phyloP scores from a whole-genome alignment of 1,284 basidiomycete genomes.

The Malassezia yamatoensis region DNA sequence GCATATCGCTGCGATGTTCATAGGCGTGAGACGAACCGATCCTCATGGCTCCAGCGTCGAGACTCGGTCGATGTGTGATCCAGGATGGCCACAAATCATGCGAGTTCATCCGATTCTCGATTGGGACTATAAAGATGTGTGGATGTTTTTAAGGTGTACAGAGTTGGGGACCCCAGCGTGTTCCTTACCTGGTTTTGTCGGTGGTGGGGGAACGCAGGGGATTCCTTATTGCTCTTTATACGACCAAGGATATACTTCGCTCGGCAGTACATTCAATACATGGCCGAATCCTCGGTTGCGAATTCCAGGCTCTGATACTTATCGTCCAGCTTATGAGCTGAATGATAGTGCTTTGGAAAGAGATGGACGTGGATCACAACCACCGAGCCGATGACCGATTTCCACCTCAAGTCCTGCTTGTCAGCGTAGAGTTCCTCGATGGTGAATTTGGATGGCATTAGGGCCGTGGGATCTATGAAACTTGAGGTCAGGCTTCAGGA shows the following conservation, averaged over 20 bases:
- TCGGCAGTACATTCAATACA: constrained; percentile 90
- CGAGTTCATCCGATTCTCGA: constrained; percentile 91
- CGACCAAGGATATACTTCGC: constrained; percentile 87
- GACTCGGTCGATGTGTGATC: constrained; percentile 28
- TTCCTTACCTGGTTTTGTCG: constrained; percentile 10
- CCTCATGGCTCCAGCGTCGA: constrained; percentile 60
- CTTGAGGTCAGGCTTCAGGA: too few relatives aligned
- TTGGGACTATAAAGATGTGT: constrained; percentile 81
- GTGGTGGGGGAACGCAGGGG: constrained; percentile 22
- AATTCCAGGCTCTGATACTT: constrained; percentile 23
- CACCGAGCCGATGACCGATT: not conserved
- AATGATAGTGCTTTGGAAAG: constrained; percentile 67
- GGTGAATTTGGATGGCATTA: too few relatives aligned
- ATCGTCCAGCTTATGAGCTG: constrained; percentile 69
- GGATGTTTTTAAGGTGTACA: constrained; percentile 70
- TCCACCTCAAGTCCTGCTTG: too few relatives aligned
- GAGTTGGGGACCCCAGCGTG: constrained; percentile 51
- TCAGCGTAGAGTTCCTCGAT: too few relatives aligned
- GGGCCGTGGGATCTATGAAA: too few relatives aligned
- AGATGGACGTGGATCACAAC: constrained; percentile 17
- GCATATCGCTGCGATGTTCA: constrained; percentile 63
- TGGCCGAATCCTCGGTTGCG: constrained; percentile 75
- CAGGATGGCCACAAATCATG: constrained; percentile 75
- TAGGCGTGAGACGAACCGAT: constrained; percentile 77
- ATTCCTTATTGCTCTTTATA: constrained; percentile 71